Base-by-base conservation (phyloP, 2,329 filamentous ascomycete species). In the Sporothrix mexicana region DNA sequence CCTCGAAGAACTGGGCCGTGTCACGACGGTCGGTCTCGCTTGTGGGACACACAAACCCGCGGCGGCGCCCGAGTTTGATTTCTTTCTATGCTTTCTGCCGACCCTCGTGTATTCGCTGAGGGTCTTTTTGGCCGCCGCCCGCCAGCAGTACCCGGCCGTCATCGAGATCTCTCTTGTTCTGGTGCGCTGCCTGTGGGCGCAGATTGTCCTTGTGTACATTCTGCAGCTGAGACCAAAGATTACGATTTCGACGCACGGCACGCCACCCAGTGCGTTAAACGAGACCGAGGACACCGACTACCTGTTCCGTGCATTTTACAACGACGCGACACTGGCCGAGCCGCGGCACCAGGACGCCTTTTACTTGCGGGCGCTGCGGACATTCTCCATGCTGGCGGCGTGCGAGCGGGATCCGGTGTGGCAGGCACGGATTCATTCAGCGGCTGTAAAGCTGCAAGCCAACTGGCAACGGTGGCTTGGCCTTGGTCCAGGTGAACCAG, bases 161-260 rank as follows among this genome's bases (percentile, higher is more conserved):
- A 41, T 30, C 12, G 62, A 66, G 47, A 53, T 53, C 6, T 49
- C 61, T 1, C 49, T 47, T 3, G 62, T 66, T 1, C 49, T 72
- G 23, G 70, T 72, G 41, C 70, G 70, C 49, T 72, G 70, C 10
- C 51, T 72, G 2, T 72, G 70, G 70, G 70, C 70, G 36, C 51
- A 59, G 41, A 59, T 61, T 15, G 41, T 72, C 1, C 36, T 72
- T 6, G 62, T 72, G 15, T 72, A 72, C 43, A 59, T 72, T n/a
- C 23, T 68, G 41, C 70, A 72, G 41, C 23, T 72, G 51, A 43
- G 70, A 51, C 70, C 70, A 20, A 66, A 57, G 36, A 41, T 71
- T 7, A 12, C 43, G 13, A 17, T 47, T 6, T 17, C 61, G 23
- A 49, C 13, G 7, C 6, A 10, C 49, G 36, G 1, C 6, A 25